Percentiles rank a stretch among this genome's conserved stretches.
These are phyloP conservation scores for Microthyrium microscopicum DNA, from an alignment of 2,329 filamentous ascomycete species.

Conservation along the genomic window DNA sequence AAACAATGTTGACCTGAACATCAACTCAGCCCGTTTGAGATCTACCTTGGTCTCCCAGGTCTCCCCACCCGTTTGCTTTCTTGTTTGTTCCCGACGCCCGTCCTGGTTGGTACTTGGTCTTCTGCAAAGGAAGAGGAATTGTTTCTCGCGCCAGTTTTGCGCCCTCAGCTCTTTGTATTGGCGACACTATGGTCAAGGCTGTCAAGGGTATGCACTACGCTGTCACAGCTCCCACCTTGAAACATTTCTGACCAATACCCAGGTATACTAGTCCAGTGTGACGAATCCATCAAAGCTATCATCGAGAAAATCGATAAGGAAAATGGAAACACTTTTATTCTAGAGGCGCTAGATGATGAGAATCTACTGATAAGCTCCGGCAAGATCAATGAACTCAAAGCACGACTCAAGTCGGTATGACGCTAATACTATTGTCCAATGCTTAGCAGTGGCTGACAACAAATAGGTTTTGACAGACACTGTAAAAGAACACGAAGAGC, in stretches of 20 bases:
- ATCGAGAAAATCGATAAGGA: slow-evolving; percentile 59
- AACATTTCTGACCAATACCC: neutral
- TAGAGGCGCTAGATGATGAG: slow-evolving; percentile 65
- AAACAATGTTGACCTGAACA: no score
- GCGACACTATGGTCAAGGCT: no score
- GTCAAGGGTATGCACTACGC: neutral
- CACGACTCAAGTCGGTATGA: slow-evolving; percentile 47
- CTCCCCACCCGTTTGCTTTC: no score
- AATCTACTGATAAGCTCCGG: slow-evolving; percentile 59
- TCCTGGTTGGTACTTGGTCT: no score
- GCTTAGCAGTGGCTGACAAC: no score
- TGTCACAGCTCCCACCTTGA: neutral
- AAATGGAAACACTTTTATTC: slow-evolving; percentile 53
- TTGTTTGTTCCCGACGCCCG: no score
- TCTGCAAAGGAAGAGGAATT: no score
- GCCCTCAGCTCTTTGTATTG: no score
- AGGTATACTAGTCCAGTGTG: slow-evolving; percentile 65
- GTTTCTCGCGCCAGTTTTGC: no score
- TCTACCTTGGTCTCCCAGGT: no score
- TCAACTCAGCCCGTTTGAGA: no score
- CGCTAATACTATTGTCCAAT: no score
- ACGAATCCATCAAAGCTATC: slow-evolving; percentile 78
- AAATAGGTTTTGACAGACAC: slow-evolving; percentile 21
- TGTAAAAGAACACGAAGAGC: slow-evolving; percentile 20
- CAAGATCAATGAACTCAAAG: slow-evolving; percentile 52